Base-by-base conservation (phyloP, 306 rosid genomes). In the Bauhinia variegata region DNA sequence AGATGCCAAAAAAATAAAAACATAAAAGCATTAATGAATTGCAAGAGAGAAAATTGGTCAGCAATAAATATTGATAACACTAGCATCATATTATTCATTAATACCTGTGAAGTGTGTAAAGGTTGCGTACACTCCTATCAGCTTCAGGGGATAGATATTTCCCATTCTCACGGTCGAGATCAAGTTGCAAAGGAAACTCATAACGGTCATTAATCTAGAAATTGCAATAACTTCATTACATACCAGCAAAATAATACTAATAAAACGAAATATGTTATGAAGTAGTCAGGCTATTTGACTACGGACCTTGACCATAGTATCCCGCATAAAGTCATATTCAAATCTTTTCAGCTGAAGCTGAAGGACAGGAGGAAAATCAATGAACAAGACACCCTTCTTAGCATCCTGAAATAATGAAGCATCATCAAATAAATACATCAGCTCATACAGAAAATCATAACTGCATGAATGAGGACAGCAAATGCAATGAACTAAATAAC, bases 281-380 rank as follows among this genome's bases (percentile, higher is more conserved):
- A 71, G 8, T 14, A 66, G 33, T 51, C 63, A 59, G 28, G 54
- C 34, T 12, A 28, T 70, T 59, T 53, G 61, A 66, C 42, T 71
- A 73, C 93, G 39, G 32, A 95, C 99, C 99, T 95, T 95, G 32
- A 95, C 97, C 99, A 95, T 95, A 11, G 97, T 90, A 69, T 95
- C 99, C 67, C 96, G 84, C 91, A 95, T 84, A 77, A 95, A 95
- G 57, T 95, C 97, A 74, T 95, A 95, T 75, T 95, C 99, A 79
- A 95, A 95, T 69, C 99, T 88, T 71, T 95, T 95, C 60, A 95
- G 85, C 79, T 95, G 99, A 75, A 95, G 99, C 75, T 95, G 99
- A 78, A 95, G 97, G 39, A 95, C 99, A 9, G 97, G 99, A 4
- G 99, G 99, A 43, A 95, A 95, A 72, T 95, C 99, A 48, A 88